Evolutionary conservation across 176 grass and related monocot genomes (phyloP).

Genomic region (Themeda triandra): DNA sequence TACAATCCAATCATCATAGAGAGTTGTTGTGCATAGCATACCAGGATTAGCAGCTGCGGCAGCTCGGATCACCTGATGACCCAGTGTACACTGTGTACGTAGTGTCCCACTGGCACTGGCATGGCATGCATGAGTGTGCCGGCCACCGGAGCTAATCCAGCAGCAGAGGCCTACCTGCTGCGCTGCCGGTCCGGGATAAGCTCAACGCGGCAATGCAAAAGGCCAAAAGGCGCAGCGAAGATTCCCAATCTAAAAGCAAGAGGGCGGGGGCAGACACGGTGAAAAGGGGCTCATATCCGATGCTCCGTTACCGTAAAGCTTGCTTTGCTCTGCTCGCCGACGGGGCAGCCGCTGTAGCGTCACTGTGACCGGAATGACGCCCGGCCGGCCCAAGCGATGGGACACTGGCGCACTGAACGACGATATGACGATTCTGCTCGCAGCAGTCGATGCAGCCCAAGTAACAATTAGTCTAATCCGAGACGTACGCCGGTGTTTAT

Average conservation of each 20-base stretch:
- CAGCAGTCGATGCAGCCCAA: no score
- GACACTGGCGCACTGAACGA: background rate
- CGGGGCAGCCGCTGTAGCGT: background rate
- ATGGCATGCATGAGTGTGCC: background rate
- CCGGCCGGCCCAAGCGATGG: background rate
- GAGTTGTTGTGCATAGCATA: background rate
- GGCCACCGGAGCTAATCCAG: background rate
- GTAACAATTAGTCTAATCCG: no score
- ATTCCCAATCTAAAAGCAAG: background rate
- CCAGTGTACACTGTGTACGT: no score
- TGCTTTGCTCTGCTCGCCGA: background rate
- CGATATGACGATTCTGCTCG: no score
- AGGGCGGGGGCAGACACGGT: background rate
- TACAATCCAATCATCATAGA: background rate
- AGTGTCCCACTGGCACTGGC: background rate
- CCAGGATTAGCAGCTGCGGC: no score
- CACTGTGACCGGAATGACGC: background rate
- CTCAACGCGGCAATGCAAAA: no score
- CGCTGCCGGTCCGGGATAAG: background rate
- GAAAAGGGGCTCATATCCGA: background rate
- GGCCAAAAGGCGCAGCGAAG: background rate
- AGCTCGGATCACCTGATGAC: background rate
- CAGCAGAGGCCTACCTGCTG: background rate
- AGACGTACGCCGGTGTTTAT: no score
- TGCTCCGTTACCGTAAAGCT: background rate